Conservation (phyloP, 495 filamentous ascomycete species). For the Penicillium cinerascens region DNA sequence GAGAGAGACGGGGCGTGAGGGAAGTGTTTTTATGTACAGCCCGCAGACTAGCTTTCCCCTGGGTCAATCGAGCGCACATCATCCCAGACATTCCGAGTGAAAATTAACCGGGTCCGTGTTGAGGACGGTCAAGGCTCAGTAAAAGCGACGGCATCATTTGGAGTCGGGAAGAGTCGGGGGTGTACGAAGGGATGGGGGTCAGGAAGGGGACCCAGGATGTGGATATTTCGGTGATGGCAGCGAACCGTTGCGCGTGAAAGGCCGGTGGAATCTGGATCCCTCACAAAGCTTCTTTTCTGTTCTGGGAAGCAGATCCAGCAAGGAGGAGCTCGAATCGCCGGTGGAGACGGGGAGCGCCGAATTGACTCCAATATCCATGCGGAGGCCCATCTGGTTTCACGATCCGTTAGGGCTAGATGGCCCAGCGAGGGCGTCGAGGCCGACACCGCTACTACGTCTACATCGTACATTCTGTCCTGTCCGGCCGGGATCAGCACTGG, state of each 20-base stretch:
- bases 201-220: constrained; percentile 27
- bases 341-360: constrained; percentile 20
- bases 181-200: constrained; percentile 24
- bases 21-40: constrained; percentile 37
- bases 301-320: constrained; percentile 27
- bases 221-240: constrained; percentile 40
- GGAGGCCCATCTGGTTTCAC: constrained; percentile 11
- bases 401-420: neutral
- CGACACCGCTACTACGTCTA: neutral
- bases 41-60: constrained; percentile 31
- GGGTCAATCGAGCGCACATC: constrained; percentile 27
- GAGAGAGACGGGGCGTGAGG: constrained; percentile 22
- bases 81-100: constrained; percentile 41
- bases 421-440: neutral
- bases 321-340: constrained; percentile 2
- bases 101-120: constrained; percentile 33
- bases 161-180: constrained; percentile 42
- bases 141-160: constrained; percentile 23
- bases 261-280: constrained; percentile 26
- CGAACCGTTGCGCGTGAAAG: constrained; percentile 35
- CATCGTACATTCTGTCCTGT: neutral
- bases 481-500: neutral
- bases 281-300: constrained; percentile 35
- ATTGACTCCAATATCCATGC: constrained; percentile 5
- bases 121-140: constrained; percentile 27